Percentiles rank a stretch among this genome's conserved stretches.
Evolutionary conservation across 1,139 yeast species (phyloP).

Genomic region (Neolecta irregularis): DNA sequence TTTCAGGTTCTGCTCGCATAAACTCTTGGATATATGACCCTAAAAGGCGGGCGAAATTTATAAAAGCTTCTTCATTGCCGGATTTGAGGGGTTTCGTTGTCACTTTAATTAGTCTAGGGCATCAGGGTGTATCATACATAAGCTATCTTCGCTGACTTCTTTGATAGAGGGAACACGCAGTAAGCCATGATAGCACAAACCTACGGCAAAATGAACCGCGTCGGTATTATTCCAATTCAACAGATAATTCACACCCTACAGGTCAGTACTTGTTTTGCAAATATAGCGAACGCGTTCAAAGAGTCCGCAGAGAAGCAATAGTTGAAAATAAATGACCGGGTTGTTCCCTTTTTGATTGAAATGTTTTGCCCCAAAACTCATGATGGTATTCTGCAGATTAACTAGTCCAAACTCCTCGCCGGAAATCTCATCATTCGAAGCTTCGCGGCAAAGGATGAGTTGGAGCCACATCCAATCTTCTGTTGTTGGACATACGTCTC

Average conservation of each 20-base stretch:
- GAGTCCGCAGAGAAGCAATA: slow-evolving; percentile 59
- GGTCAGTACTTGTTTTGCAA: background rate
- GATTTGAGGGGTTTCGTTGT: background rate
- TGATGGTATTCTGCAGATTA: slow-evolving; percentile 58
- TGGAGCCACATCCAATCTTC: slow-evolving; percentile 99
- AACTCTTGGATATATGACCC: slow-evolving; percentile 54
- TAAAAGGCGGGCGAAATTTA: slow-evolving; percentile 27
- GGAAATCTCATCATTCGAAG: slow-evolving; percentile 25
- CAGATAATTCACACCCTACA: slow-evolving; percentile 20
- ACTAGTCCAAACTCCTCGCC: slow-evolving; percentile 52
- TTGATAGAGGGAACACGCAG: slow-evolving; percentile 34
- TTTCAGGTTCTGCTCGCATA: slow-evolving; percentile 72
- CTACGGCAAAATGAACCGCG: slow-evolving; percentile 80
- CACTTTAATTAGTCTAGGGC: background rate
- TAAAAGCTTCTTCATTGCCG: slow-evolving; percentile 15
- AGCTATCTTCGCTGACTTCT: slow-evolving; percentile 9
- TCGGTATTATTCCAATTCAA: slow-evolving; percentile 61
- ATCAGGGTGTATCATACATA: background rate
- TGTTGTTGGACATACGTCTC: slow-evolving; percentile 59
- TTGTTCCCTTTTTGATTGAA: slow-evolving; percentile 50
- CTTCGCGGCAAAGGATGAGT: slow-evolving; percentile 55
- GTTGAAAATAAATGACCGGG: slow-evolving; percentile 57
- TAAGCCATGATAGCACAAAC: slow-evolving; percentile 60
- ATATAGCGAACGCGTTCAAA: slow-evolving; percentile 56
- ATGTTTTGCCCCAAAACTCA: slow-evolving; percentile 57